These are phyloP conservation scores for Oryza meridionalis DNA, from an alignment of 176 grass and related monocot genomes.

Conservation along the genomic window DNA sequence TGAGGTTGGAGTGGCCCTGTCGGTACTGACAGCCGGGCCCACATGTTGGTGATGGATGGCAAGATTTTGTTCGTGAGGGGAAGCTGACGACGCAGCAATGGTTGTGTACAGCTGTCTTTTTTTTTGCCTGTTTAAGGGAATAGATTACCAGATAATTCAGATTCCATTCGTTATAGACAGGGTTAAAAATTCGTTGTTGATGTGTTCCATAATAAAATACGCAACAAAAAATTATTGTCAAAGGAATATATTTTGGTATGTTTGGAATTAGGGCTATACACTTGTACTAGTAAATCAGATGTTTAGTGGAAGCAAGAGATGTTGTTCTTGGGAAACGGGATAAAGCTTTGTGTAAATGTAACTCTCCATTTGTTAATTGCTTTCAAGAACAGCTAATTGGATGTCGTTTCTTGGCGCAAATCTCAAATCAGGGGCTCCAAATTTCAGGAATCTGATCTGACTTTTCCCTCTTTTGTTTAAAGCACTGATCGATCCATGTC, in stretches of 20 bases:
- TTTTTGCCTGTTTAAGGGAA: slow-evolving; percentile 29
- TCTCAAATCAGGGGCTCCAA: slow-evolving; percentile 42
- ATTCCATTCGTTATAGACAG: slow-evolving; percentile 41
- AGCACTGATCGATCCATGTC: slow-evolving; percentile 6
- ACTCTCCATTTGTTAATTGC: slow-evolving; percentile 7
- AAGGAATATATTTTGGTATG: slow-evolving; percentile 1
- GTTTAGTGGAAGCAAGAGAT: neutral
- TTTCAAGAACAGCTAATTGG: neutral
- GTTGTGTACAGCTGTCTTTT: slow-evolving; percentile 54
- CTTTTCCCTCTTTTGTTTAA: slow-evolving; percentile 27
- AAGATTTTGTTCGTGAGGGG: slow-evolving; percentile 9
- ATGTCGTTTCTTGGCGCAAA: slow-evolving; percentile 47
- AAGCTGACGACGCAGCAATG: slow-evolving; percentile 22
- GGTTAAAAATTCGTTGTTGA: neutral
- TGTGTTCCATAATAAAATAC: neutral
- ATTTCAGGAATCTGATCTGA: slow-evolving; percentile 44
- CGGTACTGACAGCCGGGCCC: slow-evolving; percentile 34
- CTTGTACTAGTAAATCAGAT: neutral
- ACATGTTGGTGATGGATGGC: slow-evolving; percentile 30
- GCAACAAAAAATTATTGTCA: neutral
- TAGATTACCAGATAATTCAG: slow-evolving; percentile 2
- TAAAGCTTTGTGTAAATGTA: slow-evolving; percentile 21
- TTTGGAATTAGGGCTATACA: neutral
- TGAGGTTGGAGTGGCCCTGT: slow-evolving; percentile 16
- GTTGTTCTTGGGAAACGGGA: neutral